Evolutionary conservation across 106 monocot genomes (phyloP).

Genomic region (Cymbidium sinense): DNA sequence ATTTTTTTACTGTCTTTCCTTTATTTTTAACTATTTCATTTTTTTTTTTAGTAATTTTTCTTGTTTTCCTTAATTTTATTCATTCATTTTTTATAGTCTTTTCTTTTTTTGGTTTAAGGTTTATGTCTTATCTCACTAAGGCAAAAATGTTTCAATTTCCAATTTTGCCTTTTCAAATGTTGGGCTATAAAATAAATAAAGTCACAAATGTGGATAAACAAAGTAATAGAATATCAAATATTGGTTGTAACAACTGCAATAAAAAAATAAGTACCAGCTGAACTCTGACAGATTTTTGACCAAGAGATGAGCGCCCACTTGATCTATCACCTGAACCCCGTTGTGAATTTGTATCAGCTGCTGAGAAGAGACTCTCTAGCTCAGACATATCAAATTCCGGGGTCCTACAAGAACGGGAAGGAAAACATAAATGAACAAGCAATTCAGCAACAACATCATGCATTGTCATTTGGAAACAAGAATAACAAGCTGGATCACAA

Average conservation of each 20-base stretch:
- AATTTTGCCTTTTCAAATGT: neutral
- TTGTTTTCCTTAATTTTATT: too few species aligned
- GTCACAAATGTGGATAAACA: neutral
- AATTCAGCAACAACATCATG: constrained; percentile 1
- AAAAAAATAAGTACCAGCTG: constrained; percentile 50
- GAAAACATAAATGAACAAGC: constrained; percentile 6
- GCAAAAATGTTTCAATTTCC: too few species aligned
- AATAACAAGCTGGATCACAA: constrained; percentile 11
- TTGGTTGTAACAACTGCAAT: neutral
- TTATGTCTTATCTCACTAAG: too few species aligned
- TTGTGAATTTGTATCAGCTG: constrained; percentile 52
- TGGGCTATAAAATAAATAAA: neutral
- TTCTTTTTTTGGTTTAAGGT: too few species aligned
- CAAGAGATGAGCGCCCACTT: constrained; percentile 34
- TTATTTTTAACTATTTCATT: too few species aligned
- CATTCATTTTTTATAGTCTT: too few species aligned
- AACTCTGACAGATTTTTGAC: constrained; percentile 66
- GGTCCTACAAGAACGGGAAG: constrained; percentile 40
- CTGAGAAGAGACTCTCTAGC: constrained; percentile 89
- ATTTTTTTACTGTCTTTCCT: too few species aligned
- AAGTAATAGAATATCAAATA: neutral
- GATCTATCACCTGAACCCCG: constrained; percentile 41
- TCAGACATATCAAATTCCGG: constrained; percentile 97
- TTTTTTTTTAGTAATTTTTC: too few species aligned
- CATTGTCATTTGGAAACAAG: constrained; percentile 3